Evolutionary conservation across 805 yeast species (phyloP).

Genomic region (Cyberlindnera bimundalis): DNA sequence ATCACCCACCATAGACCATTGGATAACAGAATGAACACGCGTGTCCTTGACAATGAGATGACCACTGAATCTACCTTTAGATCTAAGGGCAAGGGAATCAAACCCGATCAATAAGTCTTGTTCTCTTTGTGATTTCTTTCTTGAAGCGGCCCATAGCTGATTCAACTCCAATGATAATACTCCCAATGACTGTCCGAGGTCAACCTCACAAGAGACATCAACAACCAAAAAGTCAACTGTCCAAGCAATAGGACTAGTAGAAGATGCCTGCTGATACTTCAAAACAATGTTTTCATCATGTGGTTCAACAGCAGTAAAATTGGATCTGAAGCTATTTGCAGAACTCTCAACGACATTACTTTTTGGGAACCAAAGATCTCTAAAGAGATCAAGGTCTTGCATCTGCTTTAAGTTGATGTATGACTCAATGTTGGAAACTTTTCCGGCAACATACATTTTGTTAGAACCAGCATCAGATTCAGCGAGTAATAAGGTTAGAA

Average conservation of each 20-base stretch:
- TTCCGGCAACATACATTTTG: conserved; percentile 47
- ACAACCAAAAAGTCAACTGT: conserved; percentile 53
- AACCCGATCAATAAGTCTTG: conserved; percentile 66
- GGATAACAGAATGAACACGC: conserved; percentile 59
- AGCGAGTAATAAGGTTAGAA: conserved; percentile 46
- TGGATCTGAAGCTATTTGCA: conserved; percentile 24
- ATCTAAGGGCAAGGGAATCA: conserved; percentile 45
- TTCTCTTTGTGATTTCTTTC: conserved; percentile 64
- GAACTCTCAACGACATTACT: conserved; percentile 2
- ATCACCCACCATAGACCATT: conserved; percentile 56
- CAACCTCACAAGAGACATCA: conserved; percentile 54
- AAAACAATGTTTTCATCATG: conserved; percentile 32
- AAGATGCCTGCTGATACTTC: conserved; percentile 53
- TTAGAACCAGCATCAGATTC: conserved; percentile 36
- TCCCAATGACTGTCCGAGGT: conserved; percentile 84
- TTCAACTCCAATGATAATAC: conserved; percentile 51
- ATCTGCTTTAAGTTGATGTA: conserved; percentile 78
- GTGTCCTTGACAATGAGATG: conserved; percentile 46
- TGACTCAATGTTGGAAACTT: conserved; percentile 51
- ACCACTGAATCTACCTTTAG: conserved; percentile 84
- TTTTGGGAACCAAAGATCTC: conserved; percentile 73
- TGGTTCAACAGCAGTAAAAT: background rate
- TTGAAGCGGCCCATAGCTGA: conserved; percentile 63
- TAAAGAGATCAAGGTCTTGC: conserved; percentile 80
- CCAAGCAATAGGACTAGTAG: conserved; percentile 74